phyloP scores from a whole-genome alignment of 805 yeast genomes.

The Starmerella etchellsii region DNA sequence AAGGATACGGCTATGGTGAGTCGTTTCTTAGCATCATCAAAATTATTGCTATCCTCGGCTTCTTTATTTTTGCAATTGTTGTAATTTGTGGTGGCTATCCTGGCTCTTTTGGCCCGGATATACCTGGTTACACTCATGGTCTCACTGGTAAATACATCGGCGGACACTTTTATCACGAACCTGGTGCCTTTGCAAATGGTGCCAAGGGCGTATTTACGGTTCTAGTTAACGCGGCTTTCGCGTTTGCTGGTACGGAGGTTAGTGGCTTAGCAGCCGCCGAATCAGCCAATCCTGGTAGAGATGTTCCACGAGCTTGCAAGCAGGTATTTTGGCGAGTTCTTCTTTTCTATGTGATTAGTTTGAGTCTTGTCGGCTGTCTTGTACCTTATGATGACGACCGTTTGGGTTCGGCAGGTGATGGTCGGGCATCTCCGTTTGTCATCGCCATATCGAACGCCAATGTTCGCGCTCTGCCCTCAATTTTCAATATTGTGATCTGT shows the following conservation, averaged over 20 bases:
- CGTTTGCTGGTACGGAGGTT: constrained; percentile 67
- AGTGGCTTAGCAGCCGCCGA: constrained; percentile 70
- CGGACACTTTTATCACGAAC: constrained; percentile 41
- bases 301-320: constrained; percentile 62
- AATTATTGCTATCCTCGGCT: constrained; percentile 47
- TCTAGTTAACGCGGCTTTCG: constrained; percentile 69
- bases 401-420: constrained; percentile 42
- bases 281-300: constrained; percentile 49
- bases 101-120: constrained; percentile 22
- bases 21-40: constrained; percentile 45
- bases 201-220: constrained; percentile 62
- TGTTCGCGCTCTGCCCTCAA: constrained; percentile 51
- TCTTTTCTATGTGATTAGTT: constrained; percentile 52
- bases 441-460: constrained; percentile 58
- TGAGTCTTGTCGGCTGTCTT: constrained; percentile 47
- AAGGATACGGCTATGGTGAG: constrained; percentile 56
- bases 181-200: constrained; percentile 55
- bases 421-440: constrained; percentile 61
- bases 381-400: constrained; percentile 50
- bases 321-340: constrained; percentile 75
- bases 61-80: constrained; percentile 46
- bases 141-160: constrained; percentile 31
- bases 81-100: constrained; percentile 47
- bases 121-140: not conserved
- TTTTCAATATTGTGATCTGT: constrained; percentile 58